Conservation (phyloP, 2,329 filamentous ascomycete genomes). For the Epichloe baconii region DNA sequence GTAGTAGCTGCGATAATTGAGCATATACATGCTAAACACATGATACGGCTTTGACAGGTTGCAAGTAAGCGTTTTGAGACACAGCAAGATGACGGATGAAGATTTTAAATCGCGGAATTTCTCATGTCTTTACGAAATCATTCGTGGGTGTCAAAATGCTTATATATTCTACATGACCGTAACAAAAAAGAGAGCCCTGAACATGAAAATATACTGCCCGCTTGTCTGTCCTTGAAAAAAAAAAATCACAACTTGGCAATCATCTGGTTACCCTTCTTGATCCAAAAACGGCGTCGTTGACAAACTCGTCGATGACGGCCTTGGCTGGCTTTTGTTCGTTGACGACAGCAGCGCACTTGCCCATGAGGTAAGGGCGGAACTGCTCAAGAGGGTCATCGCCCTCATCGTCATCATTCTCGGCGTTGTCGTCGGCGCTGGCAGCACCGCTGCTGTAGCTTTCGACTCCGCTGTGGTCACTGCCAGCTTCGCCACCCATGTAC, state of each 20-base stretch:
- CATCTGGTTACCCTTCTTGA: conserved; percentile 56
- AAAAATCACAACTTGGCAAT: conserved; percentile 53
- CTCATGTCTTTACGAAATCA: not conserved
- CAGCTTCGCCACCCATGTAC: conserved; percentile 50
- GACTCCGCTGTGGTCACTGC: conserved; percentile 42
- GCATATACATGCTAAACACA: no score
- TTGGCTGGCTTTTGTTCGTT: conserved; percentile 88
- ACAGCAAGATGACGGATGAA: not conserved
- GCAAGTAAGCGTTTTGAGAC: no score
- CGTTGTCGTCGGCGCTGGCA: conserved; percentile 52
- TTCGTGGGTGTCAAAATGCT: conserved; percentile 3
- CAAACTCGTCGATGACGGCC: conserved; percentile 88
- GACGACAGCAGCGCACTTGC: conserved; percentile 86
- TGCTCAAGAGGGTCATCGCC: conserved; percentile 85
- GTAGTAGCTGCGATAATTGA: no score
- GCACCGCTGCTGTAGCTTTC: conserved; percentile 52
- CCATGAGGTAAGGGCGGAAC: conserved; percentile 86
- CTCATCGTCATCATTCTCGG: conserved; percentile 55
- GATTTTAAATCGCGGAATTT: not conserved
- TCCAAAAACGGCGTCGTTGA: conserved; percentile 61
- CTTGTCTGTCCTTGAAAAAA: no score
- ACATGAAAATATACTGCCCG: conserved; percentile 1
- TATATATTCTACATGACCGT: conserved; percentile 12
- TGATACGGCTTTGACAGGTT: no score
- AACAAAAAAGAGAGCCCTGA: conserved; percentile 7